These are phyloP conservation scores for Hyaloperonospora brassicae DNA, from an alignment of 352 stramenopile species.

Conservation along the genomic window DNA sequence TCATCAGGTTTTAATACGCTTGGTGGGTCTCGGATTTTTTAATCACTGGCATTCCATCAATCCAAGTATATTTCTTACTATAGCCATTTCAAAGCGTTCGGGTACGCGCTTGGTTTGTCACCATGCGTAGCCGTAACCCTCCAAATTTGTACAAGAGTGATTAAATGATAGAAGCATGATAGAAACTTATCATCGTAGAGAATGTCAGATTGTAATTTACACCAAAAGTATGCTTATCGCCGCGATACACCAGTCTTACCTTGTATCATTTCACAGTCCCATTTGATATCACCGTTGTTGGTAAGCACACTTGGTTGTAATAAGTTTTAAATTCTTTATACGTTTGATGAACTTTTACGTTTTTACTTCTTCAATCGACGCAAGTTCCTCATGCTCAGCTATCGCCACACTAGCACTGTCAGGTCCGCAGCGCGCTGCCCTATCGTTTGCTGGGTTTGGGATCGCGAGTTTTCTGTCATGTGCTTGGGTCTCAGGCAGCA, in stretches of 20 bases:
- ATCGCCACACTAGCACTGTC: not conserved
- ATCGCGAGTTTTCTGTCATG: not conserved
- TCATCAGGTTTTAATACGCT: too few species aligned
- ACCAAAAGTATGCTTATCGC: not conserved
- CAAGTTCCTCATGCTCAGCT: not conserved
- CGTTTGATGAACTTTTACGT: not conserved
- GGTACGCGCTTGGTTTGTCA: too few species aligned
- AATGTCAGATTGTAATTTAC: not conserved
- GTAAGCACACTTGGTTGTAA: not conserved
- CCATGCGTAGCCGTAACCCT: too few species aligned
- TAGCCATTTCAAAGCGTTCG: too few species aligned
- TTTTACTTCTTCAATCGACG: not conserved
- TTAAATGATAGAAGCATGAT: not conserved
- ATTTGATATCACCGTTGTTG: not conserved
- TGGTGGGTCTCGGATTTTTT: too few species aligned
- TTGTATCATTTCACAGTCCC: not conserved
- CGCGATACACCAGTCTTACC: not conserved
- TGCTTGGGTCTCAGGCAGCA: not conserved
- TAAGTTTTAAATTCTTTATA: not conserved
- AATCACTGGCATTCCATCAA: too few species aligned
- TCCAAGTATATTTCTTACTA: too few species aligned
- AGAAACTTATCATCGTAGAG: not conserved
- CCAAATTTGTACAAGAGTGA: too few species aligned
- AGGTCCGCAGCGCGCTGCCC: not conserved
- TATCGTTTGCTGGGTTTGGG: not conserved